These are phyloP conservation scores for Vitis amurensis DNA, from an alignment of 164 flowering plant genomes.

Conservation along the genomic window DNA sequence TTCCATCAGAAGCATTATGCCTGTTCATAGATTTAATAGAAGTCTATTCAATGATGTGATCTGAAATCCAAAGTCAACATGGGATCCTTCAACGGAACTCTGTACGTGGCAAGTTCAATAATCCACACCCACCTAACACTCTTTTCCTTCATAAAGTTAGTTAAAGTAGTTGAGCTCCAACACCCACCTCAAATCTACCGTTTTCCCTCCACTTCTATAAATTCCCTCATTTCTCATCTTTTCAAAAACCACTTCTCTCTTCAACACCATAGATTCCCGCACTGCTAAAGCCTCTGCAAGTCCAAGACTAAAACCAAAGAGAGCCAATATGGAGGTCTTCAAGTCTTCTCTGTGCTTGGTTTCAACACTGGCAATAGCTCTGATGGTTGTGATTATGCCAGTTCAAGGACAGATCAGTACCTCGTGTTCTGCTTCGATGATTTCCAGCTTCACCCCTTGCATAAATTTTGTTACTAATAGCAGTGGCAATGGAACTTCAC, in stretches of 20 bases:
- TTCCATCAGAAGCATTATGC: no score
- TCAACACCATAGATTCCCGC: background rate
- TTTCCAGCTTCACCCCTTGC: slow-evolving; percentile 68
- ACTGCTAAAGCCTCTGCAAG: background rate
- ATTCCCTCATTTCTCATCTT: slow-evolving; percentile 10
- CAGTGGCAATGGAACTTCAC: slow-evolving; percentile 45
- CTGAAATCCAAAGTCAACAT: no score
- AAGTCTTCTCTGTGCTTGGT: slow-evolving; percentile 12
- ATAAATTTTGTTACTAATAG: slow-evolving; percentile 58
- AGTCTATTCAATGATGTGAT: no score
- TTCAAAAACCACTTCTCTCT: slow-evolving; percentile 2
- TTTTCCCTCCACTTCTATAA: slow-evolving; percentile 28
- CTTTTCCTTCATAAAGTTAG: slow-evolving; percentile 26
- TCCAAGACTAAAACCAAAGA: background rate
- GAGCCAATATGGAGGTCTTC: slow-evolving; percentile 18
- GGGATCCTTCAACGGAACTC: no score
- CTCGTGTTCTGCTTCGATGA: slow-evolving; percentile 57
- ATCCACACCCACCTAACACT: slow-evolving; percentile 19
- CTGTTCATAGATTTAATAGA: no score
- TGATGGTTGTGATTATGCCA: slow-evolving; percentile 26
- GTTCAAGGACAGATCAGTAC: slow-evolving; percentile 49
- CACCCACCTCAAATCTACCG: slow-evolving; percentile 45
- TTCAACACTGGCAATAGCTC: slow-evolving; percentile 14
- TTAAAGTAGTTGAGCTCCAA: slow-evolving; percentile 64
- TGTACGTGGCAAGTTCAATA: no score